Evolutionary conservation across 2,329 filamentous ascomycete genomes (phyloP).

Genomic region (Aspergillus pseudoglaucus): DNA sequence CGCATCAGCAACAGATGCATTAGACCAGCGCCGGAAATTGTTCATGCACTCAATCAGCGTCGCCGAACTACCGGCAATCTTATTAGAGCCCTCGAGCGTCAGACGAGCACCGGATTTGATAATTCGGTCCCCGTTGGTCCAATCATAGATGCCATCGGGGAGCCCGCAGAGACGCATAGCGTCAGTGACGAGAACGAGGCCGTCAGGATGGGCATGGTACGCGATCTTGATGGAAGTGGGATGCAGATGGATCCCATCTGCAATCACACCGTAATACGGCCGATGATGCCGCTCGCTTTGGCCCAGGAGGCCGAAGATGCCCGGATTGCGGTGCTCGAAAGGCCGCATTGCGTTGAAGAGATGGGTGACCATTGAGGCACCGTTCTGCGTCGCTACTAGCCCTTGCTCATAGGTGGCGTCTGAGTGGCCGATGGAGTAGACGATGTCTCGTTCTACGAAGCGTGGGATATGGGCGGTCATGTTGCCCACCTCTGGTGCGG

Average conservation of each 20-base stretch:
- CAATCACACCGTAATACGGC: slow-evolving; percentile 83
- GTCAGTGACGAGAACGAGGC: slow-evolving; percentile 84
- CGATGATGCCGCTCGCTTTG: slow-evolving; percentile 45
- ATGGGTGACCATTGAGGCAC: slow-evolving; percentile 85
- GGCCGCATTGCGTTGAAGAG: slow-evolving; percentile 92
- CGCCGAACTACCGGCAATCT: slow-evolving; percentile 63
- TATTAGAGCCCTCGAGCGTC: slow-evolving; percentile 69
- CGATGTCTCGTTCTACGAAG: slow-evolving; percentile 59
- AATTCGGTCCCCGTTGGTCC: slow-evolving; percentile 67
- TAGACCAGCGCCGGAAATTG: slow-evolving; percentile 38
- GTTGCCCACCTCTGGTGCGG: slow-evolving; percentile 71
- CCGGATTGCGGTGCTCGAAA: slow-evolving; percentile 83
- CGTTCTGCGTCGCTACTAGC: slow-evolving; percentile 61
- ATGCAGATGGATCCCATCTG: slow-evolving; percentile 85
- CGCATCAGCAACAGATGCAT: slow-evolving; percentile 32
- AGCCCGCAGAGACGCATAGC: slow-evolving; percentile 83
- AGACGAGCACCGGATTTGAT: slow-evolving; percentile 60
- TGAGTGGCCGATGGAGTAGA: slow-evolving; percentile 77
- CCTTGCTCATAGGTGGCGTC: slow-evolving; percentile 83
- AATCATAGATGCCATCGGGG: slow-evolving; percentile 76
- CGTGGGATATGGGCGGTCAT: slow-evolving; percentile 64
- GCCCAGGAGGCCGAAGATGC: slow-evolving; percentile 80
- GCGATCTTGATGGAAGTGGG: slow-evolving; percentile 85
- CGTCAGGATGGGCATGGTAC: slow-evolving; percentile 75
- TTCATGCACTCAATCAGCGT: slow-evolving; percentile 41